These are phyloP conservation scores for Corymbia citriodora DNA, from an alignment of 441 rosid genomes.

Conservation along the genomic window DNA sequence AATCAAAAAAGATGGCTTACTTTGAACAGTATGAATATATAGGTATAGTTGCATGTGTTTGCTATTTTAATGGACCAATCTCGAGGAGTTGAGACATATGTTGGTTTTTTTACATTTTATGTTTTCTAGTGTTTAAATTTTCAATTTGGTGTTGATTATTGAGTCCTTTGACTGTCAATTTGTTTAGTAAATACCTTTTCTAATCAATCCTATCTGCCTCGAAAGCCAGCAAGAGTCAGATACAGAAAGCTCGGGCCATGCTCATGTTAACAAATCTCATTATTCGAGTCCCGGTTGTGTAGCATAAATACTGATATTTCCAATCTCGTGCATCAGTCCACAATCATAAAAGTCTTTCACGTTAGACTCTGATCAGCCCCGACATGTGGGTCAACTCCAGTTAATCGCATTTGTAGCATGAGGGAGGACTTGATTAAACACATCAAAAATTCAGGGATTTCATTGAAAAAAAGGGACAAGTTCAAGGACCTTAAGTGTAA, in stretches of 20 bases:
- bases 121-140: not conserved
- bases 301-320: not conserved
- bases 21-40: not conserved
- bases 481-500: not conserved
- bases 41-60: not conserved
- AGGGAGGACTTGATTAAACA: not conserved
- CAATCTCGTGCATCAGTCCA: not conserved
- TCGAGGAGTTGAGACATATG: fast-evolving
- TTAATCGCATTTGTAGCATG: not conserved
- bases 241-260: not conserved
- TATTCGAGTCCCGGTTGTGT: not conserved
- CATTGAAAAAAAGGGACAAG: not conserved
- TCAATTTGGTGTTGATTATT: not conserved
- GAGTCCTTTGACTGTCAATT: not conserved
- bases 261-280: not conserved
- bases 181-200: not conserved
- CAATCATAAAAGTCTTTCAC: not conserved
- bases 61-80: not conserved
- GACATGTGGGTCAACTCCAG: not conserved
- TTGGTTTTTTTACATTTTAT: not conserved
- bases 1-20: not conserved
- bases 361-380: fast-evolving
- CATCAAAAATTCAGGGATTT: not conserved
- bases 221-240: not conserved
- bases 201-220: not conserved